Evolutionary conservation across 2,329 filamentous ascomycete species (phyloP).

Genomic region (Teratosphaeriaceae sp.): DNA sequence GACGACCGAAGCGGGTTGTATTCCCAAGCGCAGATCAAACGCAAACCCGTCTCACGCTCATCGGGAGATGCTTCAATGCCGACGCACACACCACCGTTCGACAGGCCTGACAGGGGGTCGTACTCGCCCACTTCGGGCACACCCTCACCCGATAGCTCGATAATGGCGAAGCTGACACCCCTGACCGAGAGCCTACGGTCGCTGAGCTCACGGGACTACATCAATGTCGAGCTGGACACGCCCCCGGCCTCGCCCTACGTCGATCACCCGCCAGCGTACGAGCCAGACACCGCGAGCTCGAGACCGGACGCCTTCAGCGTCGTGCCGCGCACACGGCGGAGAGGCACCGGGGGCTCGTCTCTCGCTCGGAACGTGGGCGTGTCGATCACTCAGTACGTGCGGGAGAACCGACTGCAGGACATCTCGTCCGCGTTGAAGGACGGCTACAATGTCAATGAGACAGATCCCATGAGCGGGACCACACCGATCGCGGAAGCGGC

Average conservation of each 20-base stretch:
- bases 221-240: conserved; percentile 8
- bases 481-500: conserved; percentile 12
- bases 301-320: neutral
- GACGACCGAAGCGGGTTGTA: neutral
- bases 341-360: neutral
- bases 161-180: conserved; percentile 8
- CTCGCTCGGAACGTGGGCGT: neutral
- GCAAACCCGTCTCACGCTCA: neutral
- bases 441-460: conserved; percentile 10
- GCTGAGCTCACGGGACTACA: conserved; percentile 2
- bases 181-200: conserved; percentile 7
- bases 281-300: neutral
- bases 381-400: conserved; percentile 4
- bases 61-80: neutral
- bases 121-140: neutral
- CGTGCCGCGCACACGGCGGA: neutral
- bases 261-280: conserved; percentile 7
- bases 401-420: conserved; percentile 7
- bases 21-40: neutral
- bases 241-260: conserved; percentile 3
- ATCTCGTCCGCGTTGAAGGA: conserved; percentile 1
- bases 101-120: neutral
- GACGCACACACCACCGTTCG: neutral
- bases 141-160: neutral
- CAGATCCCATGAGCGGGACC: conserved; percentile 5